Evolutionary conservation across 2,329 filamentous ascomycete genomes (phyloP), one percentile per base, ranked within the genome.

Genomic region (Talaromyces pinophilus): DNA sequence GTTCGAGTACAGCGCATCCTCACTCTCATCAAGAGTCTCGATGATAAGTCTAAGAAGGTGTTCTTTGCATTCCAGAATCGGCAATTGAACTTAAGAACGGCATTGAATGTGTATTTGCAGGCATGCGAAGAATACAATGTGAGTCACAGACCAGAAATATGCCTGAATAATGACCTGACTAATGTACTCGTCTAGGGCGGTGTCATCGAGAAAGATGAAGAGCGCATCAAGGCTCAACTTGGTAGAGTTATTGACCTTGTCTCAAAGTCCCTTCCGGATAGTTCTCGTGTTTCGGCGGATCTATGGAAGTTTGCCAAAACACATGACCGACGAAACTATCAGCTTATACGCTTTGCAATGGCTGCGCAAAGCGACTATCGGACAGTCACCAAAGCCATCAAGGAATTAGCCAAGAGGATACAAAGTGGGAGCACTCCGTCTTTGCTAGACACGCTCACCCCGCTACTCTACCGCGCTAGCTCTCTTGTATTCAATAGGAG

Each of bases 401-500:
- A 92, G 78, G 95, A 99, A 80, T 83, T 98, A 44, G 87, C 89
- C 52, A 95, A 93, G 79, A 89, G 93, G 66, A 85, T 96, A 42
- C 90, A 93, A 71, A 85, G 87, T 63, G 87, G 87, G 25, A 79
- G 73, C 83, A 89, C 55, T 84, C 85, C 63, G 78, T 86, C 69
- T 33, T 83, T 95, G 57, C 81, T 96, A 3, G 92, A 96, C 42
- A 96, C 92, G 0, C 77, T 99, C 30, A 86, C 90, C 5, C 91
- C 93, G 5, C 83, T 99, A 17, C 82, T 98, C 4, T 97, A 96
- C 75, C 88, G 92, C 52, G 90, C 90, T 64, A 90, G 92, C 40
- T 89, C 92, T 66, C 85, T 99, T 69, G 86, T 97, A 70, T 97
- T 96, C 81, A 99, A 97, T 80, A 89, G 92, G 74, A 98, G 94